These are phyloP conservation scores for Pseudogymnoascus sp. DNA, from an alignment of 2,329 filamentous ascomycete species.

Conservation along the genomic window DNA sequence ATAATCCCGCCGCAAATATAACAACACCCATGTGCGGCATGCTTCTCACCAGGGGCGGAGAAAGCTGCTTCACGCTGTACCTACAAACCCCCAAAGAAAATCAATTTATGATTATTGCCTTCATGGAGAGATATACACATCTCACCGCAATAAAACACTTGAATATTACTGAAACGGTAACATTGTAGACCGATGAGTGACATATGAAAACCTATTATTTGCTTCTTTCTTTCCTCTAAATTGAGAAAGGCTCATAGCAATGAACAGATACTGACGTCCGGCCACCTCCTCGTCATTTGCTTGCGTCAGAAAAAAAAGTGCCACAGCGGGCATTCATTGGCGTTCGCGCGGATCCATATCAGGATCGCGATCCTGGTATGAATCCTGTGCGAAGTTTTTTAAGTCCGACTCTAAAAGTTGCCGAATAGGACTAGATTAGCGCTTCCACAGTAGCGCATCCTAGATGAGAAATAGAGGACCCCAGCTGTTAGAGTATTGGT, in stretches of 20 bases:
- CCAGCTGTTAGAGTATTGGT: not conserved
- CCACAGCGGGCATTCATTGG: too few relatives aligned
- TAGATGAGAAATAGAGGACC: not conserved
- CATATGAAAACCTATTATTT: too few relatives aligned
- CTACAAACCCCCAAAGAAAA: not conserved
- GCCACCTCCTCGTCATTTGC: too few relatives aligned
- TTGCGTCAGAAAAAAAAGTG: too few relatives aligned
- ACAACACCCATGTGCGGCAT: not conserved
- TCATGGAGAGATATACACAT: not conserved
- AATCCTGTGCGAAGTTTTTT: not conserved
- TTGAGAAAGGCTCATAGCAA: too few relatives aligned
- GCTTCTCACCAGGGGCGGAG: not conserved
- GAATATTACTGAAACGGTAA: too few relatives aligned
- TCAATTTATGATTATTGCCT: not conserved
- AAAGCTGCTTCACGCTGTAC: not conserved
- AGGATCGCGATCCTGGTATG: too few relatives aligned
- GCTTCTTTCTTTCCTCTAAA: too few relatives aligned
- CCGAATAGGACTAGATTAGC: not conserved
- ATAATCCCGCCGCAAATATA: not conserved
- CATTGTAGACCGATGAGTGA: too few relatives aligned
- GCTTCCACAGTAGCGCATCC: not conserved
- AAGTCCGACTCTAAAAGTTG: not conserved
- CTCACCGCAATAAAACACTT: not conserved
- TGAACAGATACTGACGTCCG: too few relatives aligned
- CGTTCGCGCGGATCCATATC: too few relatives aligned